Percentiles rank a stretch among this genome's conserved stretches.
phyloP scores from a whole-genome alignment of 1,139 yeast species.

The Sugiyamaella castrensis region DNA sequence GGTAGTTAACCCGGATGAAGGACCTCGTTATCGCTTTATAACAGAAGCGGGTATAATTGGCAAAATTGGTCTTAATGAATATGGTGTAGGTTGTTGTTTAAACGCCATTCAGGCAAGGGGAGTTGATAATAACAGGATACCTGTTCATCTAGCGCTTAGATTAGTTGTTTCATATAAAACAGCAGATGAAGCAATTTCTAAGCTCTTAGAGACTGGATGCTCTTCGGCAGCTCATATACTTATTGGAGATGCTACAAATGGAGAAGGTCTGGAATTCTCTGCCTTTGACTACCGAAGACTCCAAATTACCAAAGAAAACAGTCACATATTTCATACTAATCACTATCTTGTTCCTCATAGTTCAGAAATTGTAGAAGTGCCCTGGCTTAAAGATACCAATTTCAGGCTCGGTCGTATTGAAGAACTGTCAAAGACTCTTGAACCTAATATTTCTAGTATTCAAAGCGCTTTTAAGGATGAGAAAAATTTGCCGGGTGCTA shows the following conservation, averaged over 20 bases:
- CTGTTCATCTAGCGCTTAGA: conserved; percentile 38
- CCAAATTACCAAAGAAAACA: conserved; percentile 12
- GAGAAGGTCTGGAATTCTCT: conserved; percentile 25
- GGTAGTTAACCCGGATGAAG: conserved; percentile 26
- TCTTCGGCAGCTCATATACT: conserved; percentile 27
- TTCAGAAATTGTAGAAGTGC: conserved; percentile 16
- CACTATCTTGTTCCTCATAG: conserved; percentile 23
- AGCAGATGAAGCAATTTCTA: conserved; percentile 31
- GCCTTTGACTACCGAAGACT: conserved; percentile 18
- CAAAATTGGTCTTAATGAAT: conserved; percentile 38
- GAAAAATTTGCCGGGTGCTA: conserved; percentile 22
- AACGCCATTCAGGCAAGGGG: conserved; percentile 37
- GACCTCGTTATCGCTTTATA: conserved; percentile 32
- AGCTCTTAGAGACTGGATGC: conserved; percentile 25
- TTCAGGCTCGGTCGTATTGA: conserved; percentile 21
- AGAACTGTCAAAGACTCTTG: conserved; percentile 18
- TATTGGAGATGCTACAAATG: conserved; percentile 22
- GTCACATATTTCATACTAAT: conserved; percentile 24
- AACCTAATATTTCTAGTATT: conserved; percentile 16
- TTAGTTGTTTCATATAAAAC: conserved; percentile 31
- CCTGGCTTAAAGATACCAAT: conserved; percentile 22
- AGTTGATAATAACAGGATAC: conserved; percentile 31
- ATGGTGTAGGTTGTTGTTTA: conserved; percentile 37
- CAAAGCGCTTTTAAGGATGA: conserved; percentile 23
- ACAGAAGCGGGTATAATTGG: conserved; percentile 41